Conservation (phyloP, 2,329 filamentous ascomycete genomes). For the Dothistroma pini region DNA sequence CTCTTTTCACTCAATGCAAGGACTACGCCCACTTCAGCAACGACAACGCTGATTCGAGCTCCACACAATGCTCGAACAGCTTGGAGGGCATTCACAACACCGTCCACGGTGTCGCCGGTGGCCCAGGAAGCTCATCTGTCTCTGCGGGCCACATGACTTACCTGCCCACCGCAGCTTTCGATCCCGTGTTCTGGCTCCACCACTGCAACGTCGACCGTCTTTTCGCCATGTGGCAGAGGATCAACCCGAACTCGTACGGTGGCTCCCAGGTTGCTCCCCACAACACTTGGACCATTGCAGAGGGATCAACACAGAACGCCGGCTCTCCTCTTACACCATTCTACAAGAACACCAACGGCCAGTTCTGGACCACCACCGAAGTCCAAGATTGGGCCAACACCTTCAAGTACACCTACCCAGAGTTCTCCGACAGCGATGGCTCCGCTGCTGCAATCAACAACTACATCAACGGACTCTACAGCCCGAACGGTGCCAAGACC, state of each 20-base stretch:
- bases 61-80: conserved; percentile 23
- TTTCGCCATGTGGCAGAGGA: conserved; percentile 69
- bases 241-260: conserved; percentile 27
- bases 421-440: conserved; percentile 50
- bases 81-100: conserved; percentile 30
- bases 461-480: conserved; percentile 55
- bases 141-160: conserved; percentile 63
- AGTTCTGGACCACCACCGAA: conserved; percentile 65
- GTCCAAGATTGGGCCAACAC: conserved; percentile 53
- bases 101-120: conserved; percentile 26
- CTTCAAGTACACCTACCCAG: conserved; percentile 73
- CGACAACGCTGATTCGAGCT: conserved; percentile 21
- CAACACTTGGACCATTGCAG: conserved; percentile 31
- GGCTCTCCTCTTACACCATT: conserved; percentile 55
- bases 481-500: conserved; percentile 36
- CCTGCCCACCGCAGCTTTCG: conserved; percentile 67
- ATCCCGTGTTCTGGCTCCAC: conserved; percentile 78
- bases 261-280: conserved; percentile 25
- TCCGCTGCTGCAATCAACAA: conserved; percentile 43
- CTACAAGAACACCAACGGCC: conserved; percentile 53
- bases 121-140: conserved; percentile 16
- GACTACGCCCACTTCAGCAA: conserved; percentile 28
- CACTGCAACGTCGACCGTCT: conserved; percentile 71
- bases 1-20: conserved; percentile 25
- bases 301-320: conserved; percentile 21